A percentile compares a stretch with the other conserved stretches of the same genome.
These are phyloP conservation scores for Pseudotulostoma volvatum DNA, from an alignment of 495 filamentous ascomycete genomes.

Conservation along the genomic window DNA sequence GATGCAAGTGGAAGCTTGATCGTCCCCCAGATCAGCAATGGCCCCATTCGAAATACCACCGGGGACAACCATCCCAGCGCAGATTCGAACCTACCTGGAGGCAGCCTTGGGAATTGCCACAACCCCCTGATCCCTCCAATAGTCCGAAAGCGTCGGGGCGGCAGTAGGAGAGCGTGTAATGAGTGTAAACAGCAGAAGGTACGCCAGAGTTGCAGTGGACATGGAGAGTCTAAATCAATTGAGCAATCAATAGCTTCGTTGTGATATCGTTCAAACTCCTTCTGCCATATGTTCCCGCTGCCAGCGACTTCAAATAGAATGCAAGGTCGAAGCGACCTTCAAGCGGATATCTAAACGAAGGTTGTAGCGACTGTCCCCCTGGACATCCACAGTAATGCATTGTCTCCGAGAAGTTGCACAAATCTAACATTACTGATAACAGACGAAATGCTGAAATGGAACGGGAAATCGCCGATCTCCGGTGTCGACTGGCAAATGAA, in stretches of 20 bases:
- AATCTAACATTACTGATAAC: conserved; percentile 1
- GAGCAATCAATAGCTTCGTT: conserved; percentile 25
- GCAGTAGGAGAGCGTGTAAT: conserved; percentile 32
- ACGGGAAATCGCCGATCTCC: conserved; percentile 32
- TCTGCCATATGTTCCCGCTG: conserved; percentile 33
- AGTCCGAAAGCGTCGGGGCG: conserved; percentile 31
- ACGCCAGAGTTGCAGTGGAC: conserved; percentile 9
- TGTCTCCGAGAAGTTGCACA: conserved; percentile 6
- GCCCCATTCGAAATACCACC: conserved; percentile 29
- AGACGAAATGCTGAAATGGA: conserved; percentile 37
- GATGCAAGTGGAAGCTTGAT: conserved; percentile 12
- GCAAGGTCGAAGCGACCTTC: conserved; percentile 32
- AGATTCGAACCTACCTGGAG: conserved; percentile 19
- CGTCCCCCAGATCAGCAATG: conserved; percentile 16
- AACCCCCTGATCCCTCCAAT: conserved; percentile 30
- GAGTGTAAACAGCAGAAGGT: conserved; percentile 37
- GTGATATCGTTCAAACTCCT: conserved; percentile 32
- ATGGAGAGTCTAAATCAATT: no score
- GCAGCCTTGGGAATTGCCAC: conserved; percentile 20
- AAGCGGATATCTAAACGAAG: conserved; percentile 34
- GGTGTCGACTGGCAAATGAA: conserved; percentile 23
- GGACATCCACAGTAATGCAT: background rate
- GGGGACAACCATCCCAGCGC: conserved; percentile 22
- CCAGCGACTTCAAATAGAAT: conserved; percentile 29
- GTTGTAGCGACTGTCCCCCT: conserved; percentile 7